phyloP scores from a whole-genome alignment of 1,284 basidiomycete species.

The Tilletia caries region DNA sequence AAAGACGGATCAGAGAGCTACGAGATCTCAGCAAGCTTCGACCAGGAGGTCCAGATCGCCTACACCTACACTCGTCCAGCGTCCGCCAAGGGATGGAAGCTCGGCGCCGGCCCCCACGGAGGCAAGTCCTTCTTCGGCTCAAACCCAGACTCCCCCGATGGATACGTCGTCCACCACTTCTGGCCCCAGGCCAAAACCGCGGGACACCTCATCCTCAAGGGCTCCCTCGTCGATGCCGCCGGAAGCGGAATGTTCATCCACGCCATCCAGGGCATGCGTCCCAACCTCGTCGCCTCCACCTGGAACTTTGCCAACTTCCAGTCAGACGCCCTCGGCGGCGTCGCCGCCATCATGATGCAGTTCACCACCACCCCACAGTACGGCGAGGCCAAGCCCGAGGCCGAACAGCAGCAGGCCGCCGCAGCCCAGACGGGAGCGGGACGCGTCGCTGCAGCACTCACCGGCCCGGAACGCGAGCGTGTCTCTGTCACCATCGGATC shows the following conservation, averaged over 20 bases:
- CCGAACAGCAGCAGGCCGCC: neutral
- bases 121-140: slow-evolving; percentile 86
- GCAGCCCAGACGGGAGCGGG: neutral
- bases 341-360: slow-evolving; percentile 83
- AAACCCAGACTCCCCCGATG: slow-evolving; percentile 32
- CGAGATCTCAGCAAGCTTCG: slow-evolving; percentile 74
- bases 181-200: slow-evolving; percentile 58
- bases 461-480: slow-evolving; percentile 25
- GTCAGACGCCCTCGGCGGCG: slow-evolving; percentile 61
- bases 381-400: slow-evolving; percentile 23
- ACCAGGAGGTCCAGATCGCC: slow-evolving; percentile 74
- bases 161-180: slow-evolving; percentile 50
- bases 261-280: slow-evolving; percentile 97
- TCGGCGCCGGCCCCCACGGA: slow-evolving; percentile 80
- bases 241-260: slow-evolving; percentile 90
- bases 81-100: slow-evolving; percentile 79
- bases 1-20: slow-evolving; percentile 70
- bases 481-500: slow-evolving; percentile 73
- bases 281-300: slow-evolving; percentile 82
- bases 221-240: slow-evolving; percentile 64
- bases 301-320: slow-evolving; percentile 97
- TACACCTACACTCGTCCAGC: slow-evolving; percentile 70
- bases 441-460: slow-evolving; percentile 9
- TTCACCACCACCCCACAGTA: slow-evolving; percentile 68
- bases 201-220: slow-evolving; percentile 72